phyloP scores from a whole-genome alignment of 2,329 filamentous ascomycete species.

The Trichoderma atroviride region DNA sequence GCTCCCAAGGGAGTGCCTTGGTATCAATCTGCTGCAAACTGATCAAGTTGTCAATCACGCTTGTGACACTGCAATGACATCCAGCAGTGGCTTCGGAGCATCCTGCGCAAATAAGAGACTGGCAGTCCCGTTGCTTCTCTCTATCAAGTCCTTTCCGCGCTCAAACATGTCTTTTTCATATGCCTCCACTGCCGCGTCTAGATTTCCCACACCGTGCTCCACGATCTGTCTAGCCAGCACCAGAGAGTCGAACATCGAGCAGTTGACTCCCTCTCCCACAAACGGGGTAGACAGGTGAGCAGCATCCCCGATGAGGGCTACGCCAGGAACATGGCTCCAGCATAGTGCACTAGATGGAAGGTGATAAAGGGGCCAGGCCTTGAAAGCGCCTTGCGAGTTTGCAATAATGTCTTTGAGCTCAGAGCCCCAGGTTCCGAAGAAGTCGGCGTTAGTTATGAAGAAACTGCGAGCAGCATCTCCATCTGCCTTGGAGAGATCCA shows the following conservation, averaged over 20 bases:
- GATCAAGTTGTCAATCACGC: background rate
- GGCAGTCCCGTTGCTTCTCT: conserved; percentile 9
- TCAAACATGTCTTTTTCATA: conserved; percentile 24
- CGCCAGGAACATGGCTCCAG: conserved; percentile 1
- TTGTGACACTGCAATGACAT: background rate
- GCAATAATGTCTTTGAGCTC: conserved; percentile 8
- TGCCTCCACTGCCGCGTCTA: background rate
- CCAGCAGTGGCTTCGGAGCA: background rate
- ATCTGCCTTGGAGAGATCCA: background rate
- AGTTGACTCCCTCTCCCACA: conserved; percentile 23
- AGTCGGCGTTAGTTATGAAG: background rate
- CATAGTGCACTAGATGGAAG: background rate
- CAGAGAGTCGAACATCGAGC: conserved; percentile 13
- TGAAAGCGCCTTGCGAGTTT: conserved; percentile 9
- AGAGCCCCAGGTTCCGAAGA: conserved; percentile 8
- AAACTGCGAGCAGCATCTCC: background rate
- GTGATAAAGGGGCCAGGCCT: conserved; percentile 14
- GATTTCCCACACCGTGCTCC: background rate
- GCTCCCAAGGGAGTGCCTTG: too few species aligned
- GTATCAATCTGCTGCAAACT: background rate
- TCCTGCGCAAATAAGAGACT: conserved; percentile 2
- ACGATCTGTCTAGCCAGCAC: background rate
- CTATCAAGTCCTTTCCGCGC: conserved; percentile 6
- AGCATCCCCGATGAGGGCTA: conserved; percentile 12
- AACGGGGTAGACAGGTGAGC: conserved; percentile 12